Base-by-base conservation (phyloP, 2,329 filamentous ascomycete species). In the Fonsecaea monophora region DNA sequence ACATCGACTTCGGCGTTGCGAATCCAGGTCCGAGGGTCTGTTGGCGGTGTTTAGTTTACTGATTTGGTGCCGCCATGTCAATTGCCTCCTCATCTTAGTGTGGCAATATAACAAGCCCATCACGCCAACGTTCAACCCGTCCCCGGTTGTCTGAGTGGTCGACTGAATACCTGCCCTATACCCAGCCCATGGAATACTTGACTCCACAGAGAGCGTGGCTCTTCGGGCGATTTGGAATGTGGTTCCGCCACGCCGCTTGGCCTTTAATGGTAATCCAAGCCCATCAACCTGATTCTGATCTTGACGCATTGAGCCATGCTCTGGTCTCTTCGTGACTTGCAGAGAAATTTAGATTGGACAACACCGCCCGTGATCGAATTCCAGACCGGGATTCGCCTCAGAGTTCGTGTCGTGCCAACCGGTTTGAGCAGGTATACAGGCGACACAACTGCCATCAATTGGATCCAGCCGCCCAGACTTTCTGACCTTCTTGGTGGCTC, bases 401-500 rank as follows among this genome's bases (percentile, higher is more conserved):
- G 30, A 50, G 21, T 15, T 34, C 13, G 3, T 34, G 38, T 60
- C 40, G 12, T 35, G 57, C 40, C 45, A 32, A 35, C 40, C 25
- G 18, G 45, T 8, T 12, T 2, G 18, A 50, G 57, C 15, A 50
- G 6, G 30, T 45, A 7, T 21, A 13, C 38, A 12, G 3, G 12
- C 40, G 37, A 50, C 40, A n/a, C 7, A 21, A 7, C 30, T 25
- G 38, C 57, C 40, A 15, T 42, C 18, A 60, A 42, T 45, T 30
- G 57, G 40, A 12, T 50, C 12, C 18, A 25, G 45, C 18, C 45
- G 18, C 3, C 37, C n/a, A 21, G 59, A 40, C 32, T n/a, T 25
- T 60, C 59, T 61, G 30, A 48, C 59, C 59, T 21, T 32, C 18
- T n/a, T 37, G 38, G 25, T 50, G 59, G 34, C 59, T 35, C 59